Evolutionary conservation across 331 rosid genomes (phyloP).

Genomic region (Pyrus hybrid): DNA sequence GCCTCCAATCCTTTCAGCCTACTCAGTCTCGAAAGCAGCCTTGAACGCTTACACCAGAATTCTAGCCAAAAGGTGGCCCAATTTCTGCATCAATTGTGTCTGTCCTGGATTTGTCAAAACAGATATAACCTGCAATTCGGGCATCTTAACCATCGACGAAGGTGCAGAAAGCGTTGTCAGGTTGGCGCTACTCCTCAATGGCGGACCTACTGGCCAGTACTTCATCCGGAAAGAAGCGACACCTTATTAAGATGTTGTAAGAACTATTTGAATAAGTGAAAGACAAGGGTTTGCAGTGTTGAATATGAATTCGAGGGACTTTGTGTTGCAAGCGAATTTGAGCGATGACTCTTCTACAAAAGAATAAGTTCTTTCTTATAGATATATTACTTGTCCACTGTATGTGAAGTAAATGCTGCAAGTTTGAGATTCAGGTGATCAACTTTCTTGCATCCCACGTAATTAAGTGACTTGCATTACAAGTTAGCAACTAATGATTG

Average conservation of each 20-base stretch:
- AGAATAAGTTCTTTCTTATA: background rate
- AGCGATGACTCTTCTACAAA: background rate
- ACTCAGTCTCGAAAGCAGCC: conserved; percentile 26
- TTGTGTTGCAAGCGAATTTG: background rate
- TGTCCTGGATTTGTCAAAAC: conserved; percentile 42
- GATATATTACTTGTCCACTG: background rate
- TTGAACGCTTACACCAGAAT: conserved; percentile 35
- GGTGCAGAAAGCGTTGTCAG: conserved; percentile 36
- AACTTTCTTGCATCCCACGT: background rate
- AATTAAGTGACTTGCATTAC: too few relatives aligned
- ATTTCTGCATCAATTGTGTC: conserved; percentile 27
- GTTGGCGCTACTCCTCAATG: conserved; percentile 27
- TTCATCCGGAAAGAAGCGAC: background rate
- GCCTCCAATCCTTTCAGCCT: conserved; percentile 14
- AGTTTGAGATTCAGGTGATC: background rate
- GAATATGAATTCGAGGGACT: background rate
- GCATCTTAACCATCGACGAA: conserved; percentile 28
- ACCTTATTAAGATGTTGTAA: background rate
- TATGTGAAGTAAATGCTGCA: background rate
- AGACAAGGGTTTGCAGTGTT: background rate
- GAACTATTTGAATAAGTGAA: too few relatives aligned
- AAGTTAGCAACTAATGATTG: too few relatives aligned
- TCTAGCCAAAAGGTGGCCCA: conserved; percentile 22
- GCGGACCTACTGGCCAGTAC: conserved; percentile 5
- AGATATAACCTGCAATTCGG: conserved; percentile 17